A percentile compares a stretch with the other conserved stretches of the same genome.
Conservation (phyloP, 805 yeast species). For the Metschnikowia arizonensis region DNA sequence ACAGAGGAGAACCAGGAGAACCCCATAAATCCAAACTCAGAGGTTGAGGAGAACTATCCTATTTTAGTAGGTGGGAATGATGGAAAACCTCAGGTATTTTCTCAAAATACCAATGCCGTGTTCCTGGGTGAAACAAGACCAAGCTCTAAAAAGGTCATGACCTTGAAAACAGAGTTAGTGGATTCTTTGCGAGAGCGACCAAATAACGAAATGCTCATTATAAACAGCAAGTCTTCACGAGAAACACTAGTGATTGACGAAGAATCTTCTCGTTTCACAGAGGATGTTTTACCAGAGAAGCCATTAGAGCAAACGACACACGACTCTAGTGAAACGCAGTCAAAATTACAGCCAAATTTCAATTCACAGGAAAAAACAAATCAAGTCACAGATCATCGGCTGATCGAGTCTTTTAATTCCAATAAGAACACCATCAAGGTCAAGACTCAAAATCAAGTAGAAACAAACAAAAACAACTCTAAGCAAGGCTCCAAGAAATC, state of each 20-base stretch:
- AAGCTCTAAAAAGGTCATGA: too few species aligned
- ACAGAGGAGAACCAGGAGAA: too few species aligned
- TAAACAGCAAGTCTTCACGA: not conserved
- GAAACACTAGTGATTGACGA: constrained; percentile 1
- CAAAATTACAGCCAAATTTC: too few species aligned
- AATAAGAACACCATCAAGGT: not conserved
- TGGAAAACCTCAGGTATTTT: not conserved
- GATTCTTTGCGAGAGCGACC: not conserved
- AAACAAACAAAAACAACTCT: constrained; percentile 3
- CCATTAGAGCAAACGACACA: not conserved
- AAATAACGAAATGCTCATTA: not conserved
- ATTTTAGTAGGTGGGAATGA: not conserved
- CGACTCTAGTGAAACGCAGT: too few species aligned
- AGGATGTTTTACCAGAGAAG: not conserved
- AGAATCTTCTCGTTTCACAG: not conserved
- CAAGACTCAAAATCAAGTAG: not conserved
- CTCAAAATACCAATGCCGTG: not conserved
- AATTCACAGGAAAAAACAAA: too few species aligned
- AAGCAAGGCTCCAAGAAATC: not conserved
- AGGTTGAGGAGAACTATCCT: not conserved
- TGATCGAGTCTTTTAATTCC: not conserved
- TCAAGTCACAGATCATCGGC: too few species aligned
- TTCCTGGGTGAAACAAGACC: too few species aligned
- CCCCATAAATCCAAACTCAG: not conserved
- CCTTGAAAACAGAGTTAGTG: not conserved